phyloP scores from a whole-genome alignment of 164 flowering plant species.

The Houttuynia cordata region DNA sequence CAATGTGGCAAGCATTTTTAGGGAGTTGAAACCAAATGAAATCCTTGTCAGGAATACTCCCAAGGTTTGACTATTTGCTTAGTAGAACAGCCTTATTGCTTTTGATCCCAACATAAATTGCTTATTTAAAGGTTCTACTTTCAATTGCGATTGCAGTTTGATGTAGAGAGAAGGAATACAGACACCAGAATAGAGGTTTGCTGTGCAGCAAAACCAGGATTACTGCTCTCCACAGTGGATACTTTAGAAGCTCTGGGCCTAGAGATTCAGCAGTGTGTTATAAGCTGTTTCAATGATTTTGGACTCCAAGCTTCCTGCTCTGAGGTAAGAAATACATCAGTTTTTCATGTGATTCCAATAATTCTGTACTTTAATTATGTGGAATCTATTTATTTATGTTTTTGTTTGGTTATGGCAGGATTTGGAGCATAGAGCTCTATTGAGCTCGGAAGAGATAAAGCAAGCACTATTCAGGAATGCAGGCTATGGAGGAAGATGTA shows the following conservation, averaged over 20 bases:
- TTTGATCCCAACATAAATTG: too few species aligned
- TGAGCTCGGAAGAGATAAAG: constrained; percentile 63
- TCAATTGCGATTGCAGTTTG: constrained; percentile 53
- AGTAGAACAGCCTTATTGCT: neutral
- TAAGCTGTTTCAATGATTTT: constrained; percentile 88
- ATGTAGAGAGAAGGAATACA: constrained; percentile 51
- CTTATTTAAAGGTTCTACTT: too few species aligned
- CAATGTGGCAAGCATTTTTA: constrained; percentile 30
- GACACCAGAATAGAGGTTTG: constrained; percentile 64
- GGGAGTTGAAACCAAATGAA: constrained; percentile 53
- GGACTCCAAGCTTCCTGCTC: constrained; percentile 82
- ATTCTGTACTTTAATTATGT: neutral
- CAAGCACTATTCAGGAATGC: constrained; percentile 71
- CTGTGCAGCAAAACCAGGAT: constrained; percentile 65
- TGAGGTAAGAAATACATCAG: constrained; percentile 32
- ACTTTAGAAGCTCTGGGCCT: constrained; percentile 80
- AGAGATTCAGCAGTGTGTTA: constrained; percentile 86
- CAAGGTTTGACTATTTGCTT: constrained; percentile 31
- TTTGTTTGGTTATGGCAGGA: constrained; percentile 23
- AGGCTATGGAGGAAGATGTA: constrained; percentile 81
- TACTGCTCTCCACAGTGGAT: constrained; percentile 53
- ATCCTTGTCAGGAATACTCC: constrained; percentile 54
- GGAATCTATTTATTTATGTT: neutral
- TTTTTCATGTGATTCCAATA: neutral
- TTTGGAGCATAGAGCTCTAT: constrained; percentile 31